Evolutionary conservation across 2,329 filamentous ascomycete species (phyloP), one percentile per base, ranked within the genome.

Genomic region (Didymella pinodella): DNA sequence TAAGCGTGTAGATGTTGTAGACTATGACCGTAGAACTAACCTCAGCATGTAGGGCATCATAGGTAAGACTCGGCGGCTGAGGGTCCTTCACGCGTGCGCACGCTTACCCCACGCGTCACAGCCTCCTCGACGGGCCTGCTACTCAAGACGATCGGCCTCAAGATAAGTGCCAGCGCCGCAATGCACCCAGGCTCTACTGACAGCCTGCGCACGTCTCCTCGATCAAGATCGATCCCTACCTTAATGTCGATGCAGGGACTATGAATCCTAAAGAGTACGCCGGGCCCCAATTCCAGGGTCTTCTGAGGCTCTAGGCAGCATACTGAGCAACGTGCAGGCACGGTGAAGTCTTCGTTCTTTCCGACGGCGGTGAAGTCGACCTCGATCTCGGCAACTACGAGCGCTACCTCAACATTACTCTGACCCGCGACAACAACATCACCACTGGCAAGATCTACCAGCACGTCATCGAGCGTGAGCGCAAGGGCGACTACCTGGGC

Each of bases 371-470:
- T 66, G 90, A 92, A 77, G 86, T 88, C 63, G 89, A 91, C 72
- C 84, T 92, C 58, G 89, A 92, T 75, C 82, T 92, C 32, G 89
- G 89, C 65, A 91, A 91, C 77, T 91, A 91, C 79, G 89, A 91
- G 76, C 85, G 89, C 43, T 96, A 96, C 75, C 88, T 97, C 54
- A 89, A 89, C 72, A 89, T 94, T 65, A 91, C 89, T 54, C 84
- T 98, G 61, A 92, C 88, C 8, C 84, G 89, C 62, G 93, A 97
- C 69, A 92, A 94, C 82, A 98, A 98, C 79, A 96, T 99, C 79
- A 99, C 95, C 3, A 97, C 94, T 6, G 95, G 95, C 74, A 97
- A 98, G 82, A 92, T 98, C 68, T 98, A 97, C 80, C 85, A 92
- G 73, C 87, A 90, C 70, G 93, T 97, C 53, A 93, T 97, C 70